Evolutionary conservation across 352 stramenopile genomes (phyloP).

Genomic region (Pythium myriotylum): DNA sequence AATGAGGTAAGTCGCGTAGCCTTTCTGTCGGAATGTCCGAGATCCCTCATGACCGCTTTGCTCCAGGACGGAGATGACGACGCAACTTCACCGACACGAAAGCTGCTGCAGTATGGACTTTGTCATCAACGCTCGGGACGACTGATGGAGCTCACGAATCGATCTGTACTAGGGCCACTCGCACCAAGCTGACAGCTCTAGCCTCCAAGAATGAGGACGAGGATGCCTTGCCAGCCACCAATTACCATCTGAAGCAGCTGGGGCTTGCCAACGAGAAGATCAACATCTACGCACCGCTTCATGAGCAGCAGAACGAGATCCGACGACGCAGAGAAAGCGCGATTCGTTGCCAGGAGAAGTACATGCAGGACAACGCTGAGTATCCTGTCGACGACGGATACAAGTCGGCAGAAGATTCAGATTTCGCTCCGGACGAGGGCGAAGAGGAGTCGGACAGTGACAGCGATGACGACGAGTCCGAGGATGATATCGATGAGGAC

Average conservation of each 20-base stretch:
- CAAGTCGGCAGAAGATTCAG: slow-evolving; percentile 65
- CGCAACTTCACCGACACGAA: slow-evolving; percentile 24
- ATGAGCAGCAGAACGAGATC: slow-evolving; percentile 68
- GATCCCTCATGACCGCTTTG: no score
- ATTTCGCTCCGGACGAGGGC: slow-evolving; percentile 49
- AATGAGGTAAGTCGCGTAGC: not conserved
- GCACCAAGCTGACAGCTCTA: slow-evolving; percentile 42
- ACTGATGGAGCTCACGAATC: not conserved
- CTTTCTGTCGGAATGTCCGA: no score
- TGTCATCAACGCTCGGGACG: not conserved
- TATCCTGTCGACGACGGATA: slow-evolving; percentile 42
- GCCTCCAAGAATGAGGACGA: slow-evolving; percentile 19
- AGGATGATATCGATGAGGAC: slow-evolving; percentile 49
- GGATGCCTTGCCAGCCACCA: slow-evolving; percentile 44
- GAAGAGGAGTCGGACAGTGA: slow-evolving; percentile 33
- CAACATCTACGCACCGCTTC: slow-evolving; percentile 75
- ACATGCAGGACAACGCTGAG: slow-evolving; percentile 36
- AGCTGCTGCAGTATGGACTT: slow-evolving; percentile 37
- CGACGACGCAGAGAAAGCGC: slow-evolving; percentile 59
- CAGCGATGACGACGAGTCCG: slow-evolving; percentile 36
- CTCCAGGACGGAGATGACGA: slow-evolving; percentile 6
- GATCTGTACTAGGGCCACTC: slow-evolving; percentile 30
- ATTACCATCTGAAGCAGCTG: slow-evolving; percentile 83
- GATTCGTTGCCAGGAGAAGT: slow-evolving; percentile 40
- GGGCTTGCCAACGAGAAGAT: slow-evolving; percentile 69